Evolutionary conservation across 768 basidiomycete species (phyloP).

Genomic region (Psilocybe subaeruginosa): DNA sequence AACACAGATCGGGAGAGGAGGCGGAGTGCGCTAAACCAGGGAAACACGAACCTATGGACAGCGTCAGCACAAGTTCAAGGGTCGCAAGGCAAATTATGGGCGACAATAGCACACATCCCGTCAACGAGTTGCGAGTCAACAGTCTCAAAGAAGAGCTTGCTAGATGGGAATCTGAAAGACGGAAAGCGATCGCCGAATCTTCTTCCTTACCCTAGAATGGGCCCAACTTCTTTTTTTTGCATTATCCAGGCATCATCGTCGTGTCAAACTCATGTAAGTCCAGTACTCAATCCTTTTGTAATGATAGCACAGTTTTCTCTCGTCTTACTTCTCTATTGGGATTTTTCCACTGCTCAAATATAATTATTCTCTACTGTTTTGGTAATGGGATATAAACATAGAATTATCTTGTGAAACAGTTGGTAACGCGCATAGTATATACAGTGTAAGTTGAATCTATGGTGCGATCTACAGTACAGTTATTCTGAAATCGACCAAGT

Average conservation of each 20-base stretch:
- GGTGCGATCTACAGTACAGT: background rate
- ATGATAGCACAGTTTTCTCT: background rate
- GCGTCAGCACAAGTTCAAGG: conserved; percentile 4
- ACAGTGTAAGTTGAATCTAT: too few species aligned
- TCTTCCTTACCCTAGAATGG: background rate
- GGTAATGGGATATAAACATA: background rate
- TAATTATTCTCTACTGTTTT: background rate
- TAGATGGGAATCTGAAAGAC: conserved; percentile 67
- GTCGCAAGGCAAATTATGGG: conserved; percentile 54
- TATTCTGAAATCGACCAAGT: background rate
- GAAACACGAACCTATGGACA: conserved; percentile 8
- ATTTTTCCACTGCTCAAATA: background rate
- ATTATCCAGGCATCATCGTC: background rate
- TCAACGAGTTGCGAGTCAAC: conserved; percentile 63
- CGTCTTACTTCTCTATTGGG: background rate
- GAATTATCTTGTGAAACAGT: background rate
- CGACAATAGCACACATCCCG: conserved; percentile 61
- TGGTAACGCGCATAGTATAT: too few species aligned
- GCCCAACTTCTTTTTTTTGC: background rate
- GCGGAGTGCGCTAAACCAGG: conserved; percentile 44
- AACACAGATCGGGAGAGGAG: conserved; percentile 48
- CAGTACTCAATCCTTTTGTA: background rate
- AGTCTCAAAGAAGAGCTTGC: conserved; percentile 67
- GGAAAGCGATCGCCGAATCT: conserved; percentile 22
- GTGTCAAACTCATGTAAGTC: background rate